Evolutionary conservation across 192 early-diverging fungal genomes (phyloP).

Genomic region (Backusella macrospora): DNA sequence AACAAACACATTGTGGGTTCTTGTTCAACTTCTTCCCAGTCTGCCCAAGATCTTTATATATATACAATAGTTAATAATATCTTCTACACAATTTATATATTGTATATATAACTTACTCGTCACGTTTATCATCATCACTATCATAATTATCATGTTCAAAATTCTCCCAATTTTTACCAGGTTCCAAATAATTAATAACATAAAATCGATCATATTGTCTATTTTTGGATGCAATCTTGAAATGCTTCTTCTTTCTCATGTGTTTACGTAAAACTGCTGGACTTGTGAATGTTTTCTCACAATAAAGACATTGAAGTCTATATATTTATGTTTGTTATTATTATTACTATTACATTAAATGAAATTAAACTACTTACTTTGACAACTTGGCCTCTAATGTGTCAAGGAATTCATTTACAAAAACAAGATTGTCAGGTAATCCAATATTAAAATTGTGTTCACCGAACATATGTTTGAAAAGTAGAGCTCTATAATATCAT

Average conservation of each 20-base stretch:
- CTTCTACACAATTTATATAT: neutral
- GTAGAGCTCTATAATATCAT: conserved; percentile 46
- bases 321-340: neutral
- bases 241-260: conserved; percentile 99
- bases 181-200: conserved; percentile 90
- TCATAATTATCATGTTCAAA: conserved; percentile 81
- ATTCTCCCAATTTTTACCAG: conserved; percentile 90
- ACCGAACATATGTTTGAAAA: conserved; percentile 88
- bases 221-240: conserved; percentile 90
- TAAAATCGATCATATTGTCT: conserved; percentile 92
- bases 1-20: conserved; percentile 82
- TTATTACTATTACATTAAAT: neutral
- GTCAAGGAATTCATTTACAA: conserved; percentile 79
- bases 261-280: conserved; percentile 89
- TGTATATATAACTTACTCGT: conserved; percentile 55
- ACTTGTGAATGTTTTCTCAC: conserved; percentile 91
- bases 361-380: conserved; percentile 37
- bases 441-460: conserved; percentile 96
- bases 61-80: neutral
- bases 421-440: conserved; percentile 86
- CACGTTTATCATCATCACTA: conserved; percentile 68
- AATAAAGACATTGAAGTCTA: conserved; percentile 86
- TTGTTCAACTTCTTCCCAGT: conserved; percentile 76
- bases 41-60: conserved; percentile 63
- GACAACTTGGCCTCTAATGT: conserved; percentile 75